Evolutionary conservation across 2,329 filamentous ascomycete species (phyloP).

Genomic region (Niveomyces coronatus): DNA sequence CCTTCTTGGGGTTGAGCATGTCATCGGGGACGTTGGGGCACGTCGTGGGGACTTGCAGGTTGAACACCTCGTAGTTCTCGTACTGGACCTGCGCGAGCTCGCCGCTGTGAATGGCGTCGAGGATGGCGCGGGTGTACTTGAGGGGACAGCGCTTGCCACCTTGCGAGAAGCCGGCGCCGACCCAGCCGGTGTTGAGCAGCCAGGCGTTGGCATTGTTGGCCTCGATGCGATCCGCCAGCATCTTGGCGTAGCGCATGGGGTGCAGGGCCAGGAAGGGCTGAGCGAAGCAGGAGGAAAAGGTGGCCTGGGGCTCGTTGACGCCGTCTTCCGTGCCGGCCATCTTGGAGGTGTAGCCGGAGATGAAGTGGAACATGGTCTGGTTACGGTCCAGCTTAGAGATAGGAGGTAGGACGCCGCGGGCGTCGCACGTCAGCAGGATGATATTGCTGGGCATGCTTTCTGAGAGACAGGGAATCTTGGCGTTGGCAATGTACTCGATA

Average conservation of each 20-base stretch:
- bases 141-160: conserved; percentile 95
- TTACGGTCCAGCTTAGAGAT: conserved; percentile 93
- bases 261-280: conserved; percentile 98
- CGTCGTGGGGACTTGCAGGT: conserved; percentile 86
- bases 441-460: conserved; percentile 90
- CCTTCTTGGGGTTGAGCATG: conserved; percentile 87
- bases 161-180: conserved; percentile 80
- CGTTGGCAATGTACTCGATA: conserved; percentile 97
- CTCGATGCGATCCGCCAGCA: conserved; percentile 97
- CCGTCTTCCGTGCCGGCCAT: conserved; percentile 99
- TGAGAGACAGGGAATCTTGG: conserved; percentile 93
- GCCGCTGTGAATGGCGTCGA: conserved; percentile 95
- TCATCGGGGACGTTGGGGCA: conserved; percentile 85
- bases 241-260: conserved; percentile 97
- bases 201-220: conserved; percentile 92
- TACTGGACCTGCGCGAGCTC: conserved; percentile 89
- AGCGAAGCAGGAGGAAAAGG: conserved; percentile 98
- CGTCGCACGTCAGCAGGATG: conserved; percentile 95
- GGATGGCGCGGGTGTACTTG: conserved; percentile 97
- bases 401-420: conserved; percentile 89
- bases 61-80: conserved; percentile 94
- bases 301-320: conserved; percentile 92
- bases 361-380: conserved; percentile 99
- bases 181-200: conserved; percentile 98
- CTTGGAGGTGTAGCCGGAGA: conserved; percentile 98